phyloP scores from a whole-genome alignment of 805 yeast species.

The Candida chauliodis region DNA sequence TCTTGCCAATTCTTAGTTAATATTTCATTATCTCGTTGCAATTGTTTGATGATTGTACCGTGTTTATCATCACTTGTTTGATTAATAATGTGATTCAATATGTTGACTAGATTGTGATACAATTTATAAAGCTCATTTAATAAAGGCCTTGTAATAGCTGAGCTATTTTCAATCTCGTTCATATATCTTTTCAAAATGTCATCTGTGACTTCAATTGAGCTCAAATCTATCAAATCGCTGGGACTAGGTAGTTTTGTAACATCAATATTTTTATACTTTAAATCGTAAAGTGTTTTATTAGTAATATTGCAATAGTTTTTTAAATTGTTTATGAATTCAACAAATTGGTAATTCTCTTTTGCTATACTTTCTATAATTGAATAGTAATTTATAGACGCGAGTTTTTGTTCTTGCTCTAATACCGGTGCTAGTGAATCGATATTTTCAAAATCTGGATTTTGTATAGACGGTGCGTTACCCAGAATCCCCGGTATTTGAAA shows the following conservation, averaged over 20 bases:
- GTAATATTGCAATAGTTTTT: conserved; percentile 27
- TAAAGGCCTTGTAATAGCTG: conserved; percentile 30
- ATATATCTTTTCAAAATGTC: conserved; percentile 15
- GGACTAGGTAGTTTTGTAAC: conserved; percentile 25
- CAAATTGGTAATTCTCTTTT: conserved; percentile 34
- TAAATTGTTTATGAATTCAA: conserved; percentile 25
- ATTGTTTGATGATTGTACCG: conserved; percentile 15
- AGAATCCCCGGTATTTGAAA: conserved; percentile 24
- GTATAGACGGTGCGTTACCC: conserved; percentile 31
- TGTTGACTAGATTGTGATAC: conserved; percentile 27
- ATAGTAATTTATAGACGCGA: conserved; percentile 13
- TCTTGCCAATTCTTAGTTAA: conserved; percentile 37
- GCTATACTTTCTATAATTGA: conserved; percentile 33
- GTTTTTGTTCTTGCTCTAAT: conserved; percentile 8
- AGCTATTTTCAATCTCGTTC: conserved; percentile 36
- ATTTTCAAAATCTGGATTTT: conserved; percentile 13
- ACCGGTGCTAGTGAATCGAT: neutral
- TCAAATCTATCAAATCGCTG: conserved; percentile 26
- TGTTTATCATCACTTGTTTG: conserved; percentile 9
- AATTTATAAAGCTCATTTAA: conserved; percentile 31
- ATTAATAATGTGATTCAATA: conserved; percentile 7
- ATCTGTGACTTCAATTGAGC: conserved; percentile 13
- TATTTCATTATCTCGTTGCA: conserved; percentile 29
- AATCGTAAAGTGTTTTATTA: conserved; percentile 3
- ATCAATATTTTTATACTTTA: conserved; percentile 1